A percentile compares a stretch with the other conserved stretches of the same genome.
phyloP scores from a whole-genome alignment of 345 rosid genomes.

The Cochlearia excelsa region DNA sequence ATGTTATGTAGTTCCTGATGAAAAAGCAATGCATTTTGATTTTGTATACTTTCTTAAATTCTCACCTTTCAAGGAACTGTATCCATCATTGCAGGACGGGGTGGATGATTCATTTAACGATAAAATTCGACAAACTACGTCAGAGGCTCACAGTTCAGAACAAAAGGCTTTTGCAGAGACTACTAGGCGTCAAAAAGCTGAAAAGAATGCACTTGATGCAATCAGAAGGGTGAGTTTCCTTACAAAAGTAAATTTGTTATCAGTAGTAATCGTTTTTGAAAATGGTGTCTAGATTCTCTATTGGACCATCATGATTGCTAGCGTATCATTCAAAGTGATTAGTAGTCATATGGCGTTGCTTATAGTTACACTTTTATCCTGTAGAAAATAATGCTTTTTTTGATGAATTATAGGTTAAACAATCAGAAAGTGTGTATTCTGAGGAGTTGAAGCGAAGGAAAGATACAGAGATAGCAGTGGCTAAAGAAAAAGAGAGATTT shows the following conservation, averaged over 20 bases:
- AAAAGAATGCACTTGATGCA: constrained; percentile 63
- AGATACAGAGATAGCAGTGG: constrained; percentile 60
- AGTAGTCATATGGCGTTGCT: constrained; percentile 8
- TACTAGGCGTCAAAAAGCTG: constrained; percentile 59
- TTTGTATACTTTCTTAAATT: constrained; percentile 11
- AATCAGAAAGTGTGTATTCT: constrained; percentile 49
- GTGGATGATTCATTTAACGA: constrained; percentile 47
- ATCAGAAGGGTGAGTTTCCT: constrained; percentile 55
- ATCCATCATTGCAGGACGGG: constrained; percentile 52
- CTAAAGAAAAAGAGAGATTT: constrained; percentile 55
- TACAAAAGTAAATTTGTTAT: constrained; percentile 10
- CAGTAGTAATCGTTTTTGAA: background rate
- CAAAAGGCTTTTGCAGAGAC: constrained; percentile 62
- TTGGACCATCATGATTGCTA: constrained; percentile 19
- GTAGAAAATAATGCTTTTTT: constrained; percentile 11
- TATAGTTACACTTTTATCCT: constrained; percentile 6
- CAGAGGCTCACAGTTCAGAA: constrained; percentile 59
- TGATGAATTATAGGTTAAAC: constrained; percentile 46
- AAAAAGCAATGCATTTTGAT: background rate
- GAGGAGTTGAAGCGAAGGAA: constrained; percentile 68
- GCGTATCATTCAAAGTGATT: constrained; percentile 12
- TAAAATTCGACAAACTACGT: constrained; percentile 53
- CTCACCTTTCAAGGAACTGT: constrained; percentile 11
- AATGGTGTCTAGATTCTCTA: constrained; percentile 10
- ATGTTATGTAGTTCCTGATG: constrained; percentile 33